Base-by-base conservation (phyloP, 2,329 filamentous ascomycete genomes). In the Aspergillus glaucus region DNA sequence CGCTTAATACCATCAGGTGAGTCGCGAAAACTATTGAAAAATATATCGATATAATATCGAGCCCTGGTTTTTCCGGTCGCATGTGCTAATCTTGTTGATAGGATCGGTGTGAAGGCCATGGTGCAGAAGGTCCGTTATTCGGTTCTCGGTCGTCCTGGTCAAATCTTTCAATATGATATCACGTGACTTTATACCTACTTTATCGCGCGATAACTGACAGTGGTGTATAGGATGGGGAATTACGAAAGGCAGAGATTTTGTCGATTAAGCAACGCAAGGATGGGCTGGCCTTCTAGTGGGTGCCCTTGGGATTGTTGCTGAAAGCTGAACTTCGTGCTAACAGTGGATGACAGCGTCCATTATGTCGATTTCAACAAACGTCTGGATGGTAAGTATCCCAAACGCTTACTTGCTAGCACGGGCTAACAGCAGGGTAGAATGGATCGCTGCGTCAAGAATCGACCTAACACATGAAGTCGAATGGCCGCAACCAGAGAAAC, bases 301-400 rank as follows among this genome's bases (percentile, higher is more conserved):
- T 61, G n/a, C 9, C 24, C 4, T 10, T 14, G 1, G 10, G 3
- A 15, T 49, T 7, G 15, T 22, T 21, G 43, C 5, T 22, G 5
- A 17, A 21, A 3, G 8, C 34, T 53, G 47, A 55, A 8, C 15
- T n/a, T 24, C 14, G 10, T 61, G 46, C 63, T 58, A 28, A 57
- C 51, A 14, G 28, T 8, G 9, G 9, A 15, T 4, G 22, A 9
- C 46, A 76, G 72, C 70, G 94, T 95, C 62, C 95, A 97, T 69
- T 97, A 96, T 67, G 89, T 95, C 64, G 94, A 95, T 63, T 97
- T 96, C 80, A 97, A 97, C 73, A 97, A 97, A 61, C 82, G 82
- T 75, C 74, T 85, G 28, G 81, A 85, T 59, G 75, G 73, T 76
- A 62, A 65, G 17, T 55, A 28, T 26, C 14, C 14, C 21, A 17